Percentiles rank a stretch among this genome's conserved stretches.
Conservation (phyloP, 805 yeast species). For the Starmera caribaea region DNA sequence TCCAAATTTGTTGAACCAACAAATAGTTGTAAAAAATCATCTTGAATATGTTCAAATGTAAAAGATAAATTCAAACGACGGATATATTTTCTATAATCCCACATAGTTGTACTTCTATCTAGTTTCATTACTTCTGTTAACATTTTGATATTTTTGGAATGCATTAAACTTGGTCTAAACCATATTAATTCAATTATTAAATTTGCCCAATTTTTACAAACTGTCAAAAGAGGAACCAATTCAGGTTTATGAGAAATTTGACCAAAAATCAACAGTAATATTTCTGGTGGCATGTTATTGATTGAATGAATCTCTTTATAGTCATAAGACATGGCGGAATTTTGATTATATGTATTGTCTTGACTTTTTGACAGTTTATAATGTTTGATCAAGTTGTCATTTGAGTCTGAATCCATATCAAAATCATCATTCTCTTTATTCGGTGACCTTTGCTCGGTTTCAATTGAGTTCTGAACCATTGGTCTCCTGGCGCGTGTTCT, state of each 20-base stretch:
- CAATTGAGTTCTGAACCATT: no score
- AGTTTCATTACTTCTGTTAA: conserved; percentile 46
- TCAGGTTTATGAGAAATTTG: conserved; percentile 51
- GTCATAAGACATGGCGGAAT: neutral
- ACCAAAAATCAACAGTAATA: conserved; percentile 56
- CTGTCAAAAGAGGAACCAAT: conserved; percentile 51
- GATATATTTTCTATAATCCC: conserved; percentile 61
- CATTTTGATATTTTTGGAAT: conserved; percentile 36
- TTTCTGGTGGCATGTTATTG: conserved; percentile 38
- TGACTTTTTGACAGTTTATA: neutral
- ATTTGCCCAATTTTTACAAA: conserved; percentile 75
- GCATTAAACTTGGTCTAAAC: conserved; percentile 73
- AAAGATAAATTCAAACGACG: conserved; percentile 74
- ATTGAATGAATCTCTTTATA: conserved; percentile 8
- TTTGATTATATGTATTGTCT: neutral
- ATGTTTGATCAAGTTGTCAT: neutral
- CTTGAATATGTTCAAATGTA: conserved; percentile 59
- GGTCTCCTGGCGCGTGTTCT: no score
- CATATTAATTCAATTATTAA: conserved; percentile 72
- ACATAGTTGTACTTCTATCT: conserved; percentile 39
- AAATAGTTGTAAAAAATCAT: conserved; percentile 49
- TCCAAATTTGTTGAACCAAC: conserved; percentile 70
- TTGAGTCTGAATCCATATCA: neutral
- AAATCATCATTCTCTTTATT: neutral
- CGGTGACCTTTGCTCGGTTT: neutral